phyloP scores from a whole-genome alignment of 1,139 yeast genomes.

The Yamadazyma dushanensis region DNA sequence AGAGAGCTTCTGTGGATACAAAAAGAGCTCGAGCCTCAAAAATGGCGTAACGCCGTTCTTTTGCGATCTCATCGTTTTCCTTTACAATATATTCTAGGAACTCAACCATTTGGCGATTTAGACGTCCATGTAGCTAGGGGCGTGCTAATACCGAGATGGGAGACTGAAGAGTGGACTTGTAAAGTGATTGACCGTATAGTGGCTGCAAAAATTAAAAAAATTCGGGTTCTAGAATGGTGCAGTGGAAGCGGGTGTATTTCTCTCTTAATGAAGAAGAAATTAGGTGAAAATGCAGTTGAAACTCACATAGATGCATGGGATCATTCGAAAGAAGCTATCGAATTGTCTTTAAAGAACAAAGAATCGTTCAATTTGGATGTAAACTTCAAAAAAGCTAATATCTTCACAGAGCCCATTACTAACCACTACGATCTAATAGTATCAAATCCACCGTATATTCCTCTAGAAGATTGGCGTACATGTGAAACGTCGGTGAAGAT shows the following conservation, averaged over 20 bases:
- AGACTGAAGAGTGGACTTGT: slow-evolving; percentile 87
- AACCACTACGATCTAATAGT: slow-evolving; percentile 52
- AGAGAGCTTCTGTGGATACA: slow-evolving; percentile 44
- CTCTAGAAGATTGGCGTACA: slow-evolving; percentile 42
- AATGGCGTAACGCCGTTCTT: slow-evolving; percentile 36
- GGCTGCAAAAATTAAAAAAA: slow-evolving; percentile 4
- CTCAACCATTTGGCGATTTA: slow-evolving; percentile 82
- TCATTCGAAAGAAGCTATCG: slow-evolving; percentile 53
- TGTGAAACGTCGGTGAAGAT: slow-evolving; percentile 59
- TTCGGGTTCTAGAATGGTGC: slow-evolving; percentile 67
- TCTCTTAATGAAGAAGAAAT: slow-evolving; percentile 41
- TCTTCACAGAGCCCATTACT: slow-evolving; percentile 19
- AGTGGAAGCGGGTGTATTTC: slow-evolving; percentile 93
- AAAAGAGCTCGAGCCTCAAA: slow-evolving; percentile 33
- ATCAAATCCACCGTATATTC: slow-evolving; percentile 91
- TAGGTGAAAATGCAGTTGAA: slow-evolving; percentile 19
- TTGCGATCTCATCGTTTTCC: slow-evolving; percentile 57
- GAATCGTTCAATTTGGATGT: slow-evolving; percentile 16
- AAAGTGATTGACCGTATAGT: slow-evolving; percentile 19
- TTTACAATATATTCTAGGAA: slow-evolving; percentile 77
- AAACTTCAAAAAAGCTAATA: slow-evolving; percentile 23
- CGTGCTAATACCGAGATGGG: slow-evolving; percentile 91
- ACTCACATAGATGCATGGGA: slow-evolving; percentile 43
- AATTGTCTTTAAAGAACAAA: slow-evolving; percentile 50
- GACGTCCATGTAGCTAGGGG: slow-evolving; percentile 58